Conservation (phyloP, 1,284 basidiomycete genomes). For the Ustilago hordei region DNA sequence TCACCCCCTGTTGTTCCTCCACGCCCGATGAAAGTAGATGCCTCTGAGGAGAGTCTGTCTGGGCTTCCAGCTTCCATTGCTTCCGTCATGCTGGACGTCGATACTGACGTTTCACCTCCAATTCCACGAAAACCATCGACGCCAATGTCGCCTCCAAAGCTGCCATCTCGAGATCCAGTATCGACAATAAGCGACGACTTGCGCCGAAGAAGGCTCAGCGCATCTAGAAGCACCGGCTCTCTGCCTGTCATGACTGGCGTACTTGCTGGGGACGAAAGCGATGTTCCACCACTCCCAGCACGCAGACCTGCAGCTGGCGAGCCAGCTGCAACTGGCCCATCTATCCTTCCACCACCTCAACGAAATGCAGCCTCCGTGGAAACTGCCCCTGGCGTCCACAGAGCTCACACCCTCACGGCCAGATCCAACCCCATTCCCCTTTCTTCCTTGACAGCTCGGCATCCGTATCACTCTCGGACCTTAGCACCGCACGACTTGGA, state of each 20-base stretch:
- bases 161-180: constrained; percentile 20
- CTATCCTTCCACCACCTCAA: constrained; percentile 42
- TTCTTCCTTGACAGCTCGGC: constrained; percentile 14
- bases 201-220: constrained; percentile 29
- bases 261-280: constrained; percentile 8
- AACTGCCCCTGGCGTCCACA: constrained; percentile 18
- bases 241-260: constrained; percentile 21
- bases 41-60: constrained; percentile 33
- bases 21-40: constrained; percentile 35
- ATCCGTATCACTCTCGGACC: constrained; percentile 12
- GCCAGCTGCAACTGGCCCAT: constrained; percentile 9
- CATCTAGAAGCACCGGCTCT: constrained; percentile 37
- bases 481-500: constrained; percentile 30
- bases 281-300: constrained; percentile 25
- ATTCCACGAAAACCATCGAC: constrained; percentile 2
- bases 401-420: constrained; percentile 33
- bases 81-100: constrained; percentile 23
- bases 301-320: constrained; percentile 17
- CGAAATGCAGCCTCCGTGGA: constrained; percentile 11
- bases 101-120: constrained; percentile 12
- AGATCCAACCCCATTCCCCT: constrained; percentile 32
- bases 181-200: not conserved
- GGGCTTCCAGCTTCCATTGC: constrained; percentile 25
- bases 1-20: constrained; percentile 34
- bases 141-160: constrained; percentile 14